phyloP scores from a whole-genome alignment of 352 stramenopile genomes.

The Thraustotheca clavata region DNA sequence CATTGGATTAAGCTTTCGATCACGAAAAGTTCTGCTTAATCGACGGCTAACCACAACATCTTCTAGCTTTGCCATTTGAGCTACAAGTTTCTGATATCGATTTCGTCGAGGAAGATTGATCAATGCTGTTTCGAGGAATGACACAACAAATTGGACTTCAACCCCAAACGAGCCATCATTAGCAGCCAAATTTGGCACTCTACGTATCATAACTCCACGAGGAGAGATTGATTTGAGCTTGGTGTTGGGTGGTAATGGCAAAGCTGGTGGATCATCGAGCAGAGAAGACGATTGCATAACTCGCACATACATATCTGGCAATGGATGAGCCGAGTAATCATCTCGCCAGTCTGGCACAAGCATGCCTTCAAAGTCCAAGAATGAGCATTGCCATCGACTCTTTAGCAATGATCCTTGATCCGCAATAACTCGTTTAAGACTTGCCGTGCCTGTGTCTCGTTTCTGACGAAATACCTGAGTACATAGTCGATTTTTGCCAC shows the following conservation, averaged over 20 bases:
- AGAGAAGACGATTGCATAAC: constrained; percentile 57
- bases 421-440: constrained; percentile 59
- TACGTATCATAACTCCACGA: constrained; percentile 65
- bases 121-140: constrained; percentile 54
- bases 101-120: constrained; percentile 40
- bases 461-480: constrained; percentile 47
- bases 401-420: constrained; percentile 65
- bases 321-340: constrained; percentile 27
- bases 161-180: constrained; percentile 38
- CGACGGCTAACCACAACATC: constrained; percentile 61
- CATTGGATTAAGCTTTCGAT: constrained; percentile 30
- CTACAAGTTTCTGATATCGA: constrained; percentile 48
- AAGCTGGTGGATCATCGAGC: constrained; percentile 30
- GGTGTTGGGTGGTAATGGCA: constrained; percentile 47
- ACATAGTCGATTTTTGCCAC: constrained; percentile 44
- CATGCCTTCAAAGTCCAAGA: constrained; percentile 69
- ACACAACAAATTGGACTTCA: constrained; percentile 66
- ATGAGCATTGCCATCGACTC: constrained; percentile 49
- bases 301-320: constrained; percentile 50
- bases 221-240: constrained; percentile 30
- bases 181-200: constrained; percentile 20
- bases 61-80: constrained; percentile 50
- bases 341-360: constrained; percentile 71
- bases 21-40: constrained; percentile 48
- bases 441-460: constrained; percentile 50